Conservation (phyloP, 768 basidiomycete species). For the Pulveroboletus sp. region DNA sequence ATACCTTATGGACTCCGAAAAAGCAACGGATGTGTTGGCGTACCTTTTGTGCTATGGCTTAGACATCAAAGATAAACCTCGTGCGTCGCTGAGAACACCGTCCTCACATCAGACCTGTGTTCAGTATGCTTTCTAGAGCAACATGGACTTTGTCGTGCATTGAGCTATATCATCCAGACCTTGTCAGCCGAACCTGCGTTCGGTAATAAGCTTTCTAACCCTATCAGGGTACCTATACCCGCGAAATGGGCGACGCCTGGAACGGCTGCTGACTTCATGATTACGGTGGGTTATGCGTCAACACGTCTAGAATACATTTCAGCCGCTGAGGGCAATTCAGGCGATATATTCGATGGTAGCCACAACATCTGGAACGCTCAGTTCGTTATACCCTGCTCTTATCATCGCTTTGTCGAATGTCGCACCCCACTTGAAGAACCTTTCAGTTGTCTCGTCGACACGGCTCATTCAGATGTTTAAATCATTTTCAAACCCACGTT, state of each 20-base stretch:
- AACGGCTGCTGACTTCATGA: conserved; percentile 79
- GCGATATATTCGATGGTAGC: conserved; percentile 87
- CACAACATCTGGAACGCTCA: conserved; percentile 76
- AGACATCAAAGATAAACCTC: conserved; percentile 90
- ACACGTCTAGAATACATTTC: conserved; percentile 1
- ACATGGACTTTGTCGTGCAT: conserved; percentile 82
- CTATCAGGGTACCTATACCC: conserved; percentile 62
- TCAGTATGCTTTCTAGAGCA: conserved; percentile 53
- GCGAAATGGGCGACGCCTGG: conserved; percentile 73
- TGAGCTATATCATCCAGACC: conserved; percentile 90
- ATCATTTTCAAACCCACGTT: conserved; percentile 86
- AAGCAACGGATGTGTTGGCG: conserved; percentile 68
- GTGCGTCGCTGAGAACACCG: conserved; percentile 40
- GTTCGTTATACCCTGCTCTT: conserved; percentile 86
- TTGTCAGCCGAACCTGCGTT: conserved; percentile 83
- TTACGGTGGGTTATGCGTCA: conserved; percentile 54
- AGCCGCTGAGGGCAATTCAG: conserved; percentile 35
- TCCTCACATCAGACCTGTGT: conserved; percentile 1
- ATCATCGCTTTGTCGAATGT: conserved; percentile 87
- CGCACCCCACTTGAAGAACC: conserved; percentile 79
- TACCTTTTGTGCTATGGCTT: conserved; percentile 78
- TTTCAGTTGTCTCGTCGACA: conserved; percentile 77
- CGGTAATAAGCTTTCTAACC: conserved; percentile 59
- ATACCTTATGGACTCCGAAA: conserved; percentile 78
- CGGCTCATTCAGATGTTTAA: conserved; percentile 84